phyloP scores from a whole-genome alignment of 2,329 filamentous ascomycete genomes.

The Sporothrix pallida region DNA sequence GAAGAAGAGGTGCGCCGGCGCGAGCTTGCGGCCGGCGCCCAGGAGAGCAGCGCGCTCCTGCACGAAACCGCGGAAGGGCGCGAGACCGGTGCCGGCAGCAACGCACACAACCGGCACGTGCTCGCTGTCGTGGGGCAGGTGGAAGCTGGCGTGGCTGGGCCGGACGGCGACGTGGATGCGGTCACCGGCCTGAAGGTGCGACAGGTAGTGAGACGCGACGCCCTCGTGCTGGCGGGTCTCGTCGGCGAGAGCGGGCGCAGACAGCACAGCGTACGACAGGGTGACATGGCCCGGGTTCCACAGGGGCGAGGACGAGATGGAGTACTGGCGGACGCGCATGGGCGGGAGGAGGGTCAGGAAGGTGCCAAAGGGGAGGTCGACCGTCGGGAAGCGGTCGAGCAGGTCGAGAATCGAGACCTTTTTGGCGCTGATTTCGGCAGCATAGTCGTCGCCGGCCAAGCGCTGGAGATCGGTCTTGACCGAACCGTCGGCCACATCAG shows the following conservation, averaged over 20 bases:
- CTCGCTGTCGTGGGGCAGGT: constrained; percentile 54
- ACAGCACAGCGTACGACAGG: constrained; percentile 70
- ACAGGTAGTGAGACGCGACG: constrained; percentile 53
- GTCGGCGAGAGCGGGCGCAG: constrained; percentile 58
- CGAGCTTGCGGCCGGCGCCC: constrained; percentile 47
- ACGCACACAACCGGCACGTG: constrained; percentile 56
- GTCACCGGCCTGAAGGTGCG: constrained; percentile 57
- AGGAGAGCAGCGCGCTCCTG: constrained; percentile 63
- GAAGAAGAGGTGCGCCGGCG: constrained; percentile 37
- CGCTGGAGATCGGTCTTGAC: constrained; percentile 51
- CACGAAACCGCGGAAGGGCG: constrained; percentile 66
- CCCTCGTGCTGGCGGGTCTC: background rate
- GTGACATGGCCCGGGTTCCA: constrained; percentile 55
- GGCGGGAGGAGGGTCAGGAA: constrained; percentile 70
- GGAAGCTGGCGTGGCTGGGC: constrained; percentile 52
- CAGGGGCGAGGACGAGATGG: constrained; percentile 75
- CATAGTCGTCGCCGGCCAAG: constrained; percentile 44
- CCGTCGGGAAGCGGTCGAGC: constrained; percentile 60
- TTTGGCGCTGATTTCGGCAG: constrained; percentile 41
- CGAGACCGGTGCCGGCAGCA: constrained; percentile 60
- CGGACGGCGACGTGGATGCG: constrained; percentile 58
- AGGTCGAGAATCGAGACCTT: constrained; percentile 62
- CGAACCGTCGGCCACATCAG: constrained; percentile 41
- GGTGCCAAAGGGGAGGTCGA: constrained; percentile 62
- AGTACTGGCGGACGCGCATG: constrained; percentile 58